phyloP scores from a whole-genome alignment of 2,329 filamentous ascomycete genomes.

The Aspergillus hiratsukae region DNA sequence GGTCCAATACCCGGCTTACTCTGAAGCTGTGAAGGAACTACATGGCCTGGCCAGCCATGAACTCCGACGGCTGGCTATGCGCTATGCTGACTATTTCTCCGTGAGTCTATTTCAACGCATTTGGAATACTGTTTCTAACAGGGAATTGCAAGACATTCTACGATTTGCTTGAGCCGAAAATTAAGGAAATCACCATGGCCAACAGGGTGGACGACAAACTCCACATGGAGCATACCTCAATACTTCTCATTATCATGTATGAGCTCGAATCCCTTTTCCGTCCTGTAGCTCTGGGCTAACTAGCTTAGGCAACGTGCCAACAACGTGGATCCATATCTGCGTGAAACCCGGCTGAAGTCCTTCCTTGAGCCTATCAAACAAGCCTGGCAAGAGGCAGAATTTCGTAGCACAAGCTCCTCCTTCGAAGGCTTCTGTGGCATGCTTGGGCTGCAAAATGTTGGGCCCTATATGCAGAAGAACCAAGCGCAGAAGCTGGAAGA shows the following conservation, averaged over 20 bases:
- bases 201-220: slow-evolving; percentile 75
- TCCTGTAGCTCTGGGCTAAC: slow-evolving; percentile 11
- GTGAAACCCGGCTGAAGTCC: slow-evolving; percentile 65
- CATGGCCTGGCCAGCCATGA: slow-evolving; percentile 82
- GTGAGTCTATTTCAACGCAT: slow-evolving; percentile 41
- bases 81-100: slow-evolving; percentile 86
- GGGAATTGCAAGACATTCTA: slow-evolving; percentile 64
- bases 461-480: slow-evolving; percentile 69
- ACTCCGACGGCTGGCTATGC: slow-evolving; percentile 79
- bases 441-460: slow-evolving; percentile 74
- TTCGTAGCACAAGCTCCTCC: slow-evolving; percentile 65
- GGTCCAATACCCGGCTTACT: slow-evolving; percentile 67
- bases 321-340: slow-evolving; percentile 65
- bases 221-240: slow-evolving; percentile 79
- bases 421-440: slow-evolving; percentile 76
- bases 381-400: slow-evolving; percentile 69
- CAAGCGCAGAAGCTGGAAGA: slow-evolving; percentile 72
- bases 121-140: slow-evolving; percentile 8
- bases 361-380: slow-evolving; percentile 80
- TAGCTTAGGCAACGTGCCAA: slow-evolving; percentile 67
- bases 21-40: slow-evolving; percentile 84
- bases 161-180: slow-evolving; percentile 75
- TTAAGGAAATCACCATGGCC: slow-evolving; percentile 70
- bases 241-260: slow-evolving; percentile 87
- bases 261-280: neutral